Conservation (phyloP, 2,329 filamentous ascomycete species). For the Metarhizium album region DNA sequence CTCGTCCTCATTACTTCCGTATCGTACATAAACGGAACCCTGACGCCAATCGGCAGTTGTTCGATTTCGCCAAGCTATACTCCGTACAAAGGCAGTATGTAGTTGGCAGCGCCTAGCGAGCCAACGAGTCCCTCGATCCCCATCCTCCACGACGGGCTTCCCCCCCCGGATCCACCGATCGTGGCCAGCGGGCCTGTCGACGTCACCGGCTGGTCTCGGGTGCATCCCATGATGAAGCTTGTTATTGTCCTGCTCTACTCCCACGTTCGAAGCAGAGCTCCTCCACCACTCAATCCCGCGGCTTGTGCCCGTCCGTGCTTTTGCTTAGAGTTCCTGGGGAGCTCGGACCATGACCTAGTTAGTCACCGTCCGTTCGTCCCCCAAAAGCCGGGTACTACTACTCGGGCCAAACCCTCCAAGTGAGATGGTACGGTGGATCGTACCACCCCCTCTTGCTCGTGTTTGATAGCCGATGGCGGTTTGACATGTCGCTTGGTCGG, state of each 20-base stretch:
- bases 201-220: slow-evolving; percentile 1
- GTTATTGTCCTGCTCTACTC: neutral
- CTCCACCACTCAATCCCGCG: neutral
- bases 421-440: no score
- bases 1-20: neutral
- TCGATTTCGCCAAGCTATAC: neutral
- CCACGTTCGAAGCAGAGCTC: neutral
- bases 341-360: neutral
- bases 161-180: slow-evolving; percentile 6
- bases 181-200: slow-evolving; percentile 2
- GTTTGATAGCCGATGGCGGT: no score
- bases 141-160: neutral
- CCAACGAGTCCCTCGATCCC: neutral
- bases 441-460: no score
- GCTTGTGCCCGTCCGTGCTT: neutral
- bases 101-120: neutral
- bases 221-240: neutral
- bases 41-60: neutral
- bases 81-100: neutral
- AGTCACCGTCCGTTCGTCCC: neutral
- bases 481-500: no score
- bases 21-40: neutral
- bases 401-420: no score
- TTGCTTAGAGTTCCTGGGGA: no score
- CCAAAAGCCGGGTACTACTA: no score